Conservation (phyloP, 2,329 filamentous ascomycete genomes). For the Pseudopyrenochaeta lycopersici region DNA sequence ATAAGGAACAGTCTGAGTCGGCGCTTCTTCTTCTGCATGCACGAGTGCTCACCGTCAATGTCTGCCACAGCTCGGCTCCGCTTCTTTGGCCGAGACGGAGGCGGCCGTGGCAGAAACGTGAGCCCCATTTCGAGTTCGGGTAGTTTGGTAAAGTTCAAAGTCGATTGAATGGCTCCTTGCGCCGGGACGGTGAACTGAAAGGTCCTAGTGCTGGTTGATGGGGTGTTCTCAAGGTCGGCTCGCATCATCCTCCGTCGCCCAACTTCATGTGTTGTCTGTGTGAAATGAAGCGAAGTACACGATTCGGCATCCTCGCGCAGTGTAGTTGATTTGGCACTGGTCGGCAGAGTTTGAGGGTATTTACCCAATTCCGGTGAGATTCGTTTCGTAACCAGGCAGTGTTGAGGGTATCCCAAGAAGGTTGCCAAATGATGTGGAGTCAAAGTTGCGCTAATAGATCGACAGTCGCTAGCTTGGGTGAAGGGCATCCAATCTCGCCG, state of each 20-base stretch:
- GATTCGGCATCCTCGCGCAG: conserved; percentile 41
- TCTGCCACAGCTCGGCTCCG: conserved; percentile 64
- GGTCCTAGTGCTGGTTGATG: conserved; percentile 13
- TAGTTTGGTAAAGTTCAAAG: conserved; percentile 46
- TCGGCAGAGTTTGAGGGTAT: conserved; percentile 1
- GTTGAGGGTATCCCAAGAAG: conserved; percentile 21
- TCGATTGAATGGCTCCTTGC: conserved; percentile 7
- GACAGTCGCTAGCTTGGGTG: conserved; percentile 8
- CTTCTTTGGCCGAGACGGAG: conserved; percentile 52
- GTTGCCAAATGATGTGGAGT: conserved; percentile 20
- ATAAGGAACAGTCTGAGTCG: conserved; percentile 69
- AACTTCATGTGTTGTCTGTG: conserved; percentile 39
- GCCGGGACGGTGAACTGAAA: conserved; percentile 18
- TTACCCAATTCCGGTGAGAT: conserved; percentile 1
- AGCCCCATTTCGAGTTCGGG: conserved; percentile 42
- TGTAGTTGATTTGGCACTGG: conserved; percentile 2
- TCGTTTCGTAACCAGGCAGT: conserved; percentile 4
- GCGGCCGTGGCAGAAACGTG: conserved; percentile 42
- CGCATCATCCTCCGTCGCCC: conserved; percentile 43
- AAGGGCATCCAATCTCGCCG: conserved; percentile 17
- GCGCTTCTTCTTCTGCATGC: conserved; percentile 69
- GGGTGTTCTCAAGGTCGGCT: conserved; percentile 17
- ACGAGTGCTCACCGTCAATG: conserved; percentile 64
- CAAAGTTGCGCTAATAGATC: conserved; percentile 17
- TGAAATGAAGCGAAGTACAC: conserved; percentile 20